Evolutionary conservation across 495 filamentous ascomycete genomes (phyloP).

Genomic region (Daldinia concentrica): DNA sequence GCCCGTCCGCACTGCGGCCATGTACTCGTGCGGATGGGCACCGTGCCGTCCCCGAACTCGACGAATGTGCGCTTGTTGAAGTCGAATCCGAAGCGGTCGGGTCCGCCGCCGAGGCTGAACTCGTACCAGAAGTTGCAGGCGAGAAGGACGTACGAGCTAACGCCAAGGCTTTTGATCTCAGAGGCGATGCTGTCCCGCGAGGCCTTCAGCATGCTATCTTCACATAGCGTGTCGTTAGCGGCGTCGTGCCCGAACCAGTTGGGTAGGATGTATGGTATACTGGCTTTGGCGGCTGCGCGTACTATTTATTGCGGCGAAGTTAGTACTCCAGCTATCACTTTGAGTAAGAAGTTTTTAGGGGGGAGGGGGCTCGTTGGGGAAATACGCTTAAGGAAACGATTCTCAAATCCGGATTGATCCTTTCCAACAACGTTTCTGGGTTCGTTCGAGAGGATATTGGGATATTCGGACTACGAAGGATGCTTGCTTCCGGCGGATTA

Average conservation of each 20-base stretch:
- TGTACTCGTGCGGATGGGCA: conserved; percentile 49
- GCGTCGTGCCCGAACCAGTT: conserved; percentile 63
- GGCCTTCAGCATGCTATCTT: conserved; percentile 47
- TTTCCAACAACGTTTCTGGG: neutral
- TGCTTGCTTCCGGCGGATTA: neutral
- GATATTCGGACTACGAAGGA: neutral
- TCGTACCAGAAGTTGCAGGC: conserved; percentile 61
- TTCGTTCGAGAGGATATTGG: neutral
- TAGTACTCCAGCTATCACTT: neutral
- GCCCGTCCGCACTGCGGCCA: conserved; percentile 56
- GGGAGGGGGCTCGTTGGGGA: neutral
- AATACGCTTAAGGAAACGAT: neutral
- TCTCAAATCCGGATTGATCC: neutral
- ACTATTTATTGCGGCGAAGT: conserved; percentile 35
- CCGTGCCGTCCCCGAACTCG: conserved; percentile 50
- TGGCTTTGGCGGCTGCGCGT: conserved; percentile 68
- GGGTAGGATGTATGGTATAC: conserved; percentile 69
- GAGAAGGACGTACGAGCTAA: conserved; percentile 58
- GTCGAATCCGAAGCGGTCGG: conserved; percentile 47
- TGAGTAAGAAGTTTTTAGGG: neutral
- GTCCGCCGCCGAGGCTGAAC: conserved; percentile 48
- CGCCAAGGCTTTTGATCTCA: conserved; percentile 56
- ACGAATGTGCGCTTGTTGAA: conserved; percentile 45
- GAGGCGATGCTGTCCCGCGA: neutral
- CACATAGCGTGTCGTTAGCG: conserved; percentile 46